Base-by-base conservation (phyloP, 257 asterid genomes). In the Parsonsia alboflavescens region DNA sequence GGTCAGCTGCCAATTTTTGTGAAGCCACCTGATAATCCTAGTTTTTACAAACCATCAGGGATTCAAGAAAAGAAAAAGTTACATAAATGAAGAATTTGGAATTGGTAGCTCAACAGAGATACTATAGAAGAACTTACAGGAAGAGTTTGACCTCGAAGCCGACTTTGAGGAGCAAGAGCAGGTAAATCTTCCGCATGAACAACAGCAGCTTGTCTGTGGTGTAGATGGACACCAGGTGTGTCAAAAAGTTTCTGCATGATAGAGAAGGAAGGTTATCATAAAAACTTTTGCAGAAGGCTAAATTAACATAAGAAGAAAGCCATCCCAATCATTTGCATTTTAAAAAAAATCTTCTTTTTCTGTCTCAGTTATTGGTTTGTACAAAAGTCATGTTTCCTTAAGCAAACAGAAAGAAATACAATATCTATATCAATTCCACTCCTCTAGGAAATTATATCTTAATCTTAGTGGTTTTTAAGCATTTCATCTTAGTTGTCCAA, bases 201-300 rank as follows among this genome's bases (percentile, higher is more conserved):
- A 73, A 90, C 99, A 42, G 99, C 98, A 77, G 99, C 98, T 86
- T 92, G 96, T 79, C 99, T 89, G 79, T 95, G 99, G 85, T 95
- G 98, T 57, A 92, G 98, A 89, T 95, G 99, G 80, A 95, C 99
- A 63, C 99, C 99, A 71, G 99, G 99, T 1, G 99, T 95, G 78
- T 95, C 98, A 48, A 80, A 93, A 76, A 95, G 70, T 84, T 92
- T 95, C 99, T 95, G 84, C 75, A 84, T 53, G 48, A 36, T 70
- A 69, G 39, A 39, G 44, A 48, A 68, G 22, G 58, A 61, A 24
- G 21, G 22, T 41, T 67, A 33, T 48, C 24, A 16, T 24, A 26
- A 24, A 24, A 30, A 50, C 33, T 64, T 49, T 52, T 41, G 61
- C 8, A 73, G 44, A 62, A 54, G 48, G 16, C 58, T 61, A 12